Evolutionary conservation across 2,329 filamentous ascomycete genomes (phyloP), one percentile per base, ranked within the genome.

Genomic region (Pseudogymnoascus sp.): DNA sequence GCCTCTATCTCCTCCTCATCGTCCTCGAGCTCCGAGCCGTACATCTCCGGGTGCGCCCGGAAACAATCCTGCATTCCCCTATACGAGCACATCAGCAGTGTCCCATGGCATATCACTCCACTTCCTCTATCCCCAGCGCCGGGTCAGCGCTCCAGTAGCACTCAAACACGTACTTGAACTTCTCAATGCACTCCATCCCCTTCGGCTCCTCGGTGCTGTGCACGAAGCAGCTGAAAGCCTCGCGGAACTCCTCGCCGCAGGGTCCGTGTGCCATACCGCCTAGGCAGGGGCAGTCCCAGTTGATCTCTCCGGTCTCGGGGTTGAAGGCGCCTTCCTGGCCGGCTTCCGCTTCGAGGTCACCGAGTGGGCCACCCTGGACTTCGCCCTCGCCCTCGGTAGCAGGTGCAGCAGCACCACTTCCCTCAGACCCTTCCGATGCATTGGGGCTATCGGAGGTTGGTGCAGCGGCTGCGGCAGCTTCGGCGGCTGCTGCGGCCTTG

Each of bases 41-140:
- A 99, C 65, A 97, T 83, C 46, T 97, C 95, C 19, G 95, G 95
- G 76, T 97, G 90, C 74, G 87, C 80, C 70, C 92, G 86, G 83
- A 99, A 99, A 81, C 95, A 99, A 72, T 93, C 88, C 80, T 97
- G 95, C 95, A 99, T 99, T 71, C 83, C 87, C 82, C 93, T 96
- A 69, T 71, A 64, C 21, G 67, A 66, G 67, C 69, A 64, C 71
- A 66, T 23, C 61, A 26, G 61, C 23, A n/a, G 37, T 37, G 31
- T 40, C 10, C 56, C 37, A 35, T 10, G 60, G 21, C 1, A 62
- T 13, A 37, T 50, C 35, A 62, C 17, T 31, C 46, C 23, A 4
- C 44, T 15, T 23, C 17, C 6, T 17, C 67, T 63, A 60, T 56
- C n/a, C 26, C 26, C n/a, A 13, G 7, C 53, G 35, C 33, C 11